Evolutionary conservation across 2,329 filamentous ascomycete genomes (phyloP), one percentile per base, ranked within the genome.

Genomic region (Penicillium psychrosexuale): DNA sequence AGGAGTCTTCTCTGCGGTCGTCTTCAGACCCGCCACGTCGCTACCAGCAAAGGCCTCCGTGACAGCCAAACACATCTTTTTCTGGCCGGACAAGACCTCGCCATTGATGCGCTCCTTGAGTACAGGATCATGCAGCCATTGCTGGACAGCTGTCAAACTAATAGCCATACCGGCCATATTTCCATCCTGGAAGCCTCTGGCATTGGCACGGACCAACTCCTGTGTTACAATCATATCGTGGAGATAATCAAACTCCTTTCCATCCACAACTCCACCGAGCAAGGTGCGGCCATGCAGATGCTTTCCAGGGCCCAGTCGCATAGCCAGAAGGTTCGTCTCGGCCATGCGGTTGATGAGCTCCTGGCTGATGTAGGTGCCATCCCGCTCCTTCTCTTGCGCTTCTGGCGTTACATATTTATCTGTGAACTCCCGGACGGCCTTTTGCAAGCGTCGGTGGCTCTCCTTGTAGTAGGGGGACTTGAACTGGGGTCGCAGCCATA

Each of bases 81-180:
- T 94, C 80, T 86, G 84, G 57, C 90, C 90, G 43, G 82, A 84
- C 61, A 95, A 82, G 43, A 90, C 86, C 65, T 94, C 89, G 34
- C 85, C 79, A 33, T 85, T 83, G 44, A 95, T 80, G 50, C 80
- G 80, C 63, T 86, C 81, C 75, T 86, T 86, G 64, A 90, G 82
- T 39, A 77, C 77, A 53, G 84, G 78, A 66, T 93, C 82, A 48
- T 82, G 84, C 71, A 89, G 83, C 80, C 87, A 95, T 77, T 93
- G 87, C 68, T 91, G 81, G 24, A 95, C 84, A 11, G 89, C 90
- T 1, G 90, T 90, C 60, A 95, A 76, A 37, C 85, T 85, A 62
- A 95, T 95, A 28, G 86, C 86, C 88, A 95, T 91, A 49, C 91
- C 90, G 2, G 89, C 87, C 83, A 95, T 84, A 74, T 91, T 92